These are phyloP conservation scores for Nitzschia palea DNA, from an alignment of 108 stramenopile species.

Conservation along the genomic window DNA sequence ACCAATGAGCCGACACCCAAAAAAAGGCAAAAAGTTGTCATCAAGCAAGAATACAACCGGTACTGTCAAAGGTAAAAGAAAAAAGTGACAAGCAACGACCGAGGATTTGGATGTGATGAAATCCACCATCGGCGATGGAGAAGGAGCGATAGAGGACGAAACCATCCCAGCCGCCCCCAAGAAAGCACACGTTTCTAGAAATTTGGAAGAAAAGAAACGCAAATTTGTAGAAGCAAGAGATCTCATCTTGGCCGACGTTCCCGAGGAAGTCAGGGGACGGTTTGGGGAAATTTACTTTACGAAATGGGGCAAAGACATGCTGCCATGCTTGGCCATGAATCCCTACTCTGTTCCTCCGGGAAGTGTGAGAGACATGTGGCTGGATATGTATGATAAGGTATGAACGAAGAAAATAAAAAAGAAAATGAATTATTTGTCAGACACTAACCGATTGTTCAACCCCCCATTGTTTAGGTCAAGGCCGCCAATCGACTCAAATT, in stretches of 20 bases:
- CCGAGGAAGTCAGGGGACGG: conserved; percentile 42
- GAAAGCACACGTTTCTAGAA: background rate
- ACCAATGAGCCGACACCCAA: background rate
- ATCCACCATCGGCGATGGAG: background rate
- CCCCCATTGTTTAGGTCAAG: conserved; percentile 13
- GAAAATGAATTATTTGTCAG: too few relatives aligned
- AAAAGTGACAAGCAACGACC: background rate
- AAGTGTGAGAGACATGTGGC: conserved; percentile 64
- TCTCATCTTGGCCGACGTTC: conserved; percentile 46
- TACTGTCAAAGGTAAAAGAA: background rate
- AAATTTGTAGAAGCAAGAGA: conserved; percentile 34
- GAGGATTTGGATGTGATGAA: background rate
- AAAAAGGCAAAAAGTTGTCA: background rate
- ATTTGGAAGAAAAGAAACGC: conserved; percentile 9
- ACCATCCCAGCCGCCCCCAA: background rate
- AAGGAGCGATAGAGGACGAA: background rate
- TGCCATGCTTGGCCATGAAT: conserved; percentile 63
- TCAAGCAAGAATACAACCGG: background rate
- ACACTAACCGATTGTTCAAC: too few relatives aligned
- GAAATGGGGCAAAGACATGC: conserved; percentile 60
- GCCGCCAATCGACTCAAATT: background rate
- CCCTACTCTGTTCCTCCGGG: conserved; percentile 75
- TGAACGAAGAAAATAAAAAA: conserved; percentile 34
- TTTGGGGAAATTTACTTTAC: conserved; percentile 73
- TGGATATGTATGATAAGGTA: conserved; percentile 78